Percentiles rank a stretch among this genome's conserved stretches.
phyloP scores from a whole-genome alignment of 2,329 filamentous ascomycete species.

The Hirsutella thompsonii region DNA sequence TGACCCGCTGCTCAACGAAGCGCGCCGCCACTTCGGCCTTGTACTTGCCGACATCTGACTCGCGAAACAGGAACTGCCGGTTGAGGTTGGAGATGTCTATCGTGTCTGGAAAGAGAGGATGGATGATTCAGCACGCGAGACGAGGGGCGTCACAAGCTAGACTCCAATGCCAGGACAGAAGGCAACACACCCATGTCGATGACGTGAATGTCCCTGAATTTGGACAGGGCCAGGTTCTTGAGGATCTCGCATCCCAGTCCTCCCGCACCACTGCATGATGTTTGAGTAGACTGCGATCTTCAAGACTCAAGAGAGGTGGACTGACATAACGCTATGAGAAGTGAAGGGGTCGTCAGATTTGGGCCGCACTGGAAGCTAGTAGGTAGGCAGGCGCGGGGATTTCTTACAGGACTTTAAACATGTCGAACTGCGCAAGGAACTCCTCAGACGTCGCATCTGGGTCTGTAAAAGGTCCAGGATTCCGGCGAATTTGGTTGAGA shows the following conservation, averaged over 20 bases:
- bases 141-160: background rate
- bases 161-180: background rate
- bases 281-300: no score
- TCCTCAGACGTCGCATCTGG: constrained; percentile 40
- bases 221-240: constrained; percentile 89
- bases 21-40: constrained; percentile 89
- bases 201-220: constrained; percentile 94
- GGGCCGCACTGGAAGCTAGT: no score
- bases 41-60: constrained; percentile 79
- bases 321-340: constrained; percentile 41
- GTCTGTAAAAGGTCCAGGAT: constrained; percentile 70
- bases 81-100: constrained; percentile 98
- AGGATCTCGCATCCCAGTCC: constrained; percentile 93
- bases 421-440: constrained; percentile 44
- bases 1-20: constrained; percentile 83
- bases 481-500: constrained; percentile 67
- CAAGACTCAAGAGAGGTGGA: constrained; percentile 7
- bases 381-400: no score
- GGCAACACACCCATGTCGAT: constrained; percentile 75
- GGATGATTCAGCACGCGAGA: background rate
- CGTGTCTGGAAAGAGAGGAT: constrained; percentile 49
- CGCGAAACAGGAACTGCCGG: constrained; percentile 90
- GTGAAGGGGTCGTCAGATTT: no score
- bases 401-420: constrained; percentile 64
- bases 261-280: constrained; percentile 61